These are phyloP conservation scores for Lentinus brumalis DNA, from an alignment of 768 basidiomycete genomes.

Conservation along the genomic window DNA sequence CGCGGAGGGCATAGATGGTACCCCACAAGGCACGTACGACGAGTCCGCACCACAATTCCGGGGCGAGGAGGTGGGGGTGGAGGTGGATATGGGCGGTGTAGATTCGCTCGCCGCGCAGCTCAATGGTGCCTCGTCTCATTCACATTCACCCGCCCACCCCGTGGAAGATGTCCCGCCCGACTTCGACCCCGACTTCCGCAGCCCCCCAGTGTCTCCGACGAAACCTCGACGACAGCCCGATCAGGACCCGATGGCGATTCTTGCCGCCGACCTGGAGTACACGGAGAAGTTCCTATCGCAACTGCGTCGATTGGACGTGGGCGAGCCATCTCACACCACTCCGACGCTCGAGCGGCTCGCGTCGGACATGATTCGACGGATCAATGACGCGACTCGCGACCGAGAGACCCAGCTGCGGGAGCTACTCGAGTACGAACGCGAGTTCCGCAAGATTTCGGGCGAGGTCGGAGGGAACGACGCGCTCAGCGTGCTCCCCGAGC, in stretches of 20 bases:
- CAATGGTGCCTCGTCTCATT: slow-evolving; percentile 4
- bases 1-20: slow-evolving; percentile 76
- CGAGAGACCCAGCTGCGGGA: slow-evolving; percentile 83
- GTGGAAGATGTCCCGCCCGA: slow-evolving; percentile 34
- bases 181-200: slow-evolving; percentile 49
- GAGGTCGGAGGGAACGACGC: slow-evolving; percentile 80
- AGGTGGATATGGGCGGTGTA: not conserved
- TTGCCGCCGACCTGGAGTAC: slow-evolving; percentile 72
- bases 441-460: slow-evolving; percentile 73
- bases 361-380: slow-evolving; percentile 71
- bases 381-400: slow-evolving; percentile 75
- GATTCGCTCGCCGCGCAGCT: slow-evolving; percentile 22
- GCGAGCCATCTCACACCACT: slow-evolving; percentile 34
- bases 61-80: slow-evolving; percentile 24
- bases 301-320: slow-evolving; percentile 68
- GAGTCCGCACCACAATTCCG: slow-evolving; percentile 32
- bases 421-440: slow-evolving; percentile 74
- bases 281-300: slow-evolving; percentile 78
- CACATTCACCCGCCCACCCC: slow-evolving; percentile 19
- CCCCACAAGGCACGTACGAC: slow-evolving; percentile 30
- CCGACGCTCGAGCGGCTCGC: slow-evolving; percentile 65
- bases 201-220: slow-evolving; percentile 35
- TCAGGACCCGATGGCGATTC: slow-evolving; percentile 69
- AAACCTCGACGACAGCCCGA: slow-evolving; percentile 30
- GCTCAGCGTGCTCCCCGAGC: slow-evolving; percentile 66